Evolutionary conservation across 2,329 filamentous ascomycete species (phyloP).

Genomic region (Pseudocercospora fuligena): DNA sequence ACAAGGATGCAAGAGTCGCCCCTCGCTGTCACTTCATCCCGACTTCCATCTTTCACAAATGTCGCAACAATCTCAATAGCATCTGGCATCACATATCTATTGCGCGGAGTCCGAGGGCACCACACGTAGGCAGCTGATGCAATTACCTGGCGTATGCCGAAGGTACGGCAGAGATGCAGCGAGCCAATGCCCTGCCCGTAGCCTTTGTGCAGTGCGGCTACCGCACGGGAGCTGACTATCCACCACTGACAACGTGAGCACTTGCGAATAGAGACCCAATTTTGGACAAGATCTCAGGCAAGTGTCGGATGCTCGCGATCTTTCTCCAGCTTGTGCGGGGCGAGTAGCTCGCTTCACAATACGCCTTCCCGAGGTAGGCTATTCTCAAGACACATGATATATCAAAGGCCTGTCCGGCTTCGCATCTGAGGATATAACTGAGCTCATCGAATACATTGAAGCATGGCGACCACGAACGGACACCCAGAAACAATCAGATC

Average conservation of each 20-base stretch:
- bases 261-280: not conserved
- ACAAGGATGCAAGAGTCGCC: too few relatives aligned
- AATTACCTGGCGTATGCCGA: too few relatives aligned
- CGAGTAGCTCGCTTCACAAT: not conserved
- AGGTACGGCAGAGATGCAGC: too few relatives aligned
- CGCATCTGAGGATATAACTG: not conserved
- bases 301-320: not conserved
- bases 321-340: not conserved
- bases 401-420: not conserved
- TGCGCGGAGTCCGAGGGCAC: too few relatives aligned
- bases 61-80: too few relatives aligned
- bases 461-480: not conserved
- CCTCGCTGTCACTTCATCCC: too few relatives aligned
- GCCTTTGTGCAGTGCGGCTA: not conserved
- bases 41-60: too few relatives aligned
- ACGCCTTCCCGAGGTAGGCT: not conserved
- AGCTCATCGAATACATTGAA: not conserved
- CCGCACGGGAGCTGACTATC: not conserved
- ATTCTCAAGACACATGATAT: not conserved
- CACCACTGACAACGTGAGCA: not conserved
- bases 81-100: too few relatives aligned
- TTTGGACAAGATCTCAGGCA: not conserved
- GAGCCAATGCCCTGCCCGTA: not conserved
- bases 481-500: conserved; percentile 8
- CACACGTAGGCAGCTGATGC: too few relatives aligned